Evolutionary conservation across 1,139 yeast species (phyloP).

Genomic region (Hyphopichia fennica): DNA sequence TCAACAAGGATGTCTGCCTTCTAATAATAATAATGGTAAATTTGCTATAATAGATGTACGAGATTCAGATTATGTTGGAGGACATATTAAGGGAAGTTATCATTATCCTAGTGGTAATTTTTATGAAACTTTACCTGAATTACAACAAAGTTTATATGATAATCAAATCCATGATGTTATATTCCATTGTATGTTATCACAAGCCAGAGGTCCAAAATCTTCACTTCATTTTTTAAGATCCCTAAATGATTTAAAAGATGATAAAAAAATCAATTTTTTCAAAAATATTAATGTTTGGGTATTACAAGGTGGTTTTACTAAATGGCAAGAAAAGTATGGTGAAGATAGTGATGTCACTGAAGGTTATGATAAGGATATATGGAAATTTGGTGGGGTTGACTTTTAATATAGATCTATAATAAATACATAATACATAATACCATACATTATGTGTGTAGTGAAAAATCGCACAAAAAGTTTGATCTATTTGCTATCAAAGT

Average conservation of each 20-base stretch:
- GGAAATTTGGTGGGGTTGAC: conserved; percentile 34
- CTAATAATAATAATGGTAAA: conserved; percentile 30
- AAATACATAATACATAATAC: too few species aligned
- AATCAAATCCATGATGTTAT: conserved; percentile 55
- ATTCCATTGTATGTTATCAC: conserved; percentile 88
- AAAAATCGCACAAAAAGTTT: too few species aligned
- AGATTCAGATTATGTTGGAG: conserved; percentile 69
- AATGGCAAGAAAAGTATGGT: conserved; percentile 81
- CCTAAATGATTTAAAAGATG: conserved; percentile 38
- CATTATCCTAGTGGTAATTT: conserved; percentile 63
- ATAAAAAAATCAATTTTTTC: conserved; percentile 21
- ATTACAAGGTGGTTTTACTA: conserved; percentile 78
- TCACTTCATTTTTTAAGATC: conserved; percentile 67
- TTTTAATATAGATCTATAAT: neutral
- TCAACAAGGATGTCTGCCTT: conserved; percentile 24
- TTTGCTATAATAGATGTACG: conserved; percentile 83
- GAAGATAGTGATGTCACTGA: conserved; percentile 67
- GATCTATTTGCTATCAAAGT: too few species aligned
- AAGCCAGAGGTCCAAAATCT: conserved; percentile 86
- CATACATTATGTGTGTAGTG: too few species aligned
- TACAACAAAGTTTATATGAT: conserved; percentile 35
- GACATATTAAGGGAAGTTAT: conserved; percentile 65
- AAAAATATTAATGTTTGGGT: conserved; percentile 61
- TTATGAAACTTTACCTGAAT: conserved; percentile 37
- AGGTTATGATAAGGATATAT: conserved; percentile 56